Base-by-base conservation (phyloP, 352 stramenopile species). In the Pythium coloratum region DNA sequence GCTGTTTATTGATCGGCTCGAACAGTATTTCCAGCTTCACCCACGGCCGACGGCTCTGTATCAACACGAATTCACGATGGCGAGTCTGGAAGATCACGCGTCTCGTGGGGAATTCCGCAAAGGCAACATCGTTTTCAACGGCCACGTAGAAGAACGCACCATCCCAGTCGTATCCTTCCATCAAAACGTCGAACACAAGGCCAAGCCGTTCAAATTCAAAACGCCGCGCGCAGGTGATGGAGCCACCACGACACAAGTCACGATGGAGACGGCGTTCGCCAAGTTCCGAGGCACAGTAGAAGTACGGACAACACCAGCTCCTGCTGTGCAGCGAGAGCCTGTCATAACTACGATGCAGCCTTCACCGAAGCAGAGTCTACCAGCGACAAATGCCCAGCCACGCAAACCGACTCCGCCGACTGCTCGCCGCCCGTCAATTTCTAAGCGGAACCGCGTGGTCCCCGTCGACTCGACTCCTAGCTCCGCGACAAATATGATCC, bases 31-130 rank as follows among this genome's bases (percentile, higher is more conserved):
- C 55, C 54, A 55, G 16, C 47, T 58, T 0, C 64, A 76, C 5
- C 57, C 69, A 34, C 77, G 79, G 14, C 81, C 81, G n/a, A 59
- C 33, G 1, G 71, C 69, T 3, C 56, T 88, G 16, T 90, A 90
- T 46, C 76, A 69, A 2, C 81, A 90, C 33, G 51, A n/a, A 9
- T 90, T 90, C 53, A 75, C 49, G 2, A 20, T 47, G 6, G 26
- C 59, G 18, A 78, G 66, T 51, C 16, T 77, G 24, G 53, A 66
- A n/a, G 60, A 49, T 3, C 55, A 76, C 16, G 3, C 12, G 0
- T 20, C 56, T 7, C 56, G 30, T 12, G 8, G 38, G 3, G 62
- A 53, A 20, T 77, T 87, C 49, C 61, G 71, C 32, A 88, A 87
- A 30, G 81, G 81, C 0, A 90, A 90, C 47, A 84, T 90, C 36